Conservation (phyloP, 495 filamentous ascomycete genomes). For the Talaromyces borbonicus region DNA sequence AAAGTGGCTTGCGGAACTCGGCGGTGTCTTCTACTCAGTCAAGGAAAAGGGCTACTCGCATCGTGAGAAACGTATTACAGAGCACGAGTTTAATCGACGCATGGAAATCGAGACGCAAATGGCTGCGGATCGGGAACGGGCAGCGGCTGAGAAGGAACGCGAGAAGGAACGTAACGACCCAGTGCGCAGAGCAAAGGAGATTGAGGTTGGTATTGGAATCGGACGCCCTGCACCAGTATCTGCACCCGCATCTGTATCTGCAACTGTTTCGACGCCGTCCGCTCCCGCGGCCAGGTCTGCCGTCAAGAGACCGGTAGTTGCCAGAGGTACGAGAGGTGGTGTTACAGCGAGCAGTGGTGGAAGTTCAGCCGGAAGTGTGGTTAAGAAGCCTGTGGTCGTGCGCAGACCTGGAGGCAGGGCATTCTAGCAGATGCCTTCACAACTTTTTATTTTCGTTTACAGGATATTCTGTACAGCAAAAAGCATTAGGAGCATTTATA, state of each 20-base stretch:
- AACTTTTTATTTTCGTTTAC: slow-evolving; percentile 1
- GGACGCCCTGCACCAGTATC: slow-evolving; percentile 2
- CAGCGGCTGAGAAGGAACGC: slow-evolving; percentile 46
- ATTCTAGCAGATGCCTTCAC: background rate
- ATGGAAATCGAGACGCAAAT: slow-evolving; percentile 95
- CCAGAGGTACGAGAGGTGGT: slow-evolving; percentile 29
- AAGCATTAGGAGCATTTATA: too few species aligned
- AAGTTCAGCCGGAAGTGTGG: slow-evolving; percentile 31
- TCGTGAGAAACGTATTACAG: slow-evolving; percentile 77
- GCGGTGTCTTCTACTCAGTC: slow-evolving; percentile 96
- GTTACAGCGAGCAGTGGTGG: slow-evolving; percentile 34
- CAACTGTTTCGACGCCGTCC: background rate
- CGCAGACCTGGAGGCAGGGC: slow-evolving; percentile 40
- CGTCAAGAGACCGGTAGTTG: slow-evolving; percentile 29
- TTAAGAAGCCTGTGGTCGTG: slow-evolving; percentile 50
- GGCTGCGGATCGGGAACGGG: slow-evolving; percentile 71
- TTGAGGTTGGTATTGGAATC: slow-evolving; percentile 26
- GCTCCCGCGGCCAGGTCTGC: too few species aligned
- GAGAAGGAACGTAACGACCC: slow-evolving; percentile 30
- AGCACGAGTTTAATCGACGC: slow-evolving; percentile 88
- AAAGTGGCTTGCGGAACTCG: slow-evolving; percentile 90
- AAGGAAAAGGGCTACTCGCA: slow-evolving; percentile 97
- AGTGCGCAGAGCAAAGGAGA: slow-evolving; percentile 24
- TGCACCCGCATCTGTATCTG: slow-evolving; percentile 1
- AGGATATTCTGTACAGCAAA: too few species aligned